phyloP scores from a whole-genome alignment of 2,329 filamentous ascomycete genomes.

The Didymella keratinophila region DNA sequence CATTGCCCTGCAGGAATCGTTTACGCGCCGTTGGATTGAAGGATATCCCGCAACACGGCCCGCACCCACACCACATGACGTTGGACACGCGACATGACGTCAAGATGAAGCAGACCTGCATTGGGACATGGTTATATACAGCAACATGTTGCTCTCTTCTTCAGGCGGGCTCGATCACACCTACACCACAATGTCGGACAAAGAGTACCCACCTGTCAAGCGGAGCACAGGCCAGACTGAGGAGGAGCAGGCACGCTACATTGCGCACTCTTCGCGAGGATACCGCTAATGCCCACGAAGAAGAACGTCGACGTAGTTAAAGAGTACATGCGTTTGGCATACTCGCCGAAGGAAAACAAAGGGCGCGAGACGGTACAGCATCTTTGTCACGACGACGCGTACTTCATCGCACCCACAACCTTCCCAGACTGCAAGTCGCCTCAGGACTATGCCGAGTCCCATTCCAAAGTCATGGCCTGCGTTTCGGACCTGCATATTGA shows the following conservation, averaged over 20 bases:
- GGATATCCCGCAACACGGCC: not conserved
- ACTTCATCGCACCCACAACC: slow-evolving; percentile 48
- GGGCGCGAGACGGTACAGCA: slow-evolving; percentile 26
- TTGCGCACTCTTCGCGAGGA: not conserved
- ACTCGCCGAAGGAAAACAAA: slow-evolving; percentile 48
- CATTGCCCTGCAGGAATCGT: not conserved
- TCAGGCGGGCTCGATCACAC: too few species aligned
- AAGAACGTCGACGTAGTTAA: slow-evolving; percentile 41
- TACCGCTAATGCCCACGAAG: not conserved
- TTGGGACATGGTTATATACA: not conserved
- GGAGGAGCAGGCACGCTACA: too few species aligned
- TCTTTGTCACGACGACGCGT: slow-evolving; percentile 44
- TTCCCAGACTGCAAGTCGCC: slow-evolving; percentile 43
- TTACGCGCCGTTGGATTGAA: not conserved
- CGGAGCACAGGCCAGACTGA: too few species aligned
- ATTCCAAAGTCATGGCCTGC: slow-evolving; percentile 48
- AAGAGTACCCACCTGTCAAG: too few species aligned
- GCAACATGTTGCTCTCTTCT: too few species aligned
- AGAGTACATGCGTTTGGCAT: slow-evolving; percentile 51
- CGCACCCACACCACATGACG: not conserved
- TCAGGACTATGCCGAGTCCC: slow-evolving; percentile 49
- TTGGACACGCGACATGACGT: slow-evolving; percentile 12
- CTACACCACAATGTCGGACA: too few species aligned
- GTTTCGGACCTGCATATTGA: slow-evolving; percentile 49
- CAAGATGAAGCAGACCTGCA: slow-evolving; percentile 11